These are phyloP conservation scores for Cercophora scortea DNA, from an alignment of 495 filamentous ascomycete species.

Conservation along the genomic window DNA sequence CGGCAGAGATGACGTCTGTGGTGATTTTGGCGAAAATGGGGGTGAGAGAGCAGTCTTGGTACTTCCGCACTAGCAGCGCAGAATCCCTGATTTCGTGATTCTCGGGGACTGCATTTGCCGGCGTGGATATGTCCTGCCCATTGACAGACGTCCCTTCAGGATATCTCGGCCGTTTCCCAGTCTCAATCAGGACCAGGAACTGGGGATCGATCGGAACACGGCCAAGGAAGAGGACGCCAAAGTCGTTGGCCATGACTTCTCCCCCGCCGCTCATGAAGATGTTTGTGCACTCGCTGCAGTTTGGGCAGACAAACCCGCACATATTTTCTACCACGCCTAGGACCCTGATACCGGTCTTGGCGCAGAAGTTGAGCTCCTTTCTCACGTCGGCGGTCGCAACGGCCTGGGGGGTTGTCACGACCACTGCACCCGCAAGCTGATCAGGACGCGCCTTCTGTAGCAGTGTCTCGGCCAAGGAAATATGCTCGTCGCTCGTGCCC, in stretches of 20 bases:
- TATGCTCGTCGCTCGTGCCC: conserved; percentile 95
- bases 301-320: conserved; percentile 92
- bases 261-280: conserved; percentile 88
- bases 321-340: conserved; percentile 96
- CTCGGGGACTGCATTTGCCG: background rate
- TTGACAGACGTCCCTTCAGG: conserved; percentile 42
- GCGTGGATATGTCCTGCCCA: conserved; percentile 34
- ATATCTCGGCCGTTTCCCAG: conserved; percentile 41
- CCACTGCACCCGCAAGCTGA: conserved; percentile 69
- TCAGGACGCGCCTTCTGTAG: conserved; percentile 53
- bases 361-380: conserved; percentile 95
- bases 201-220: conserved; percentile 81
- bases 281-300: conserved; percentile 89
- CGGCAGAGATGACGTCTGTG: conserved; percentile 14
- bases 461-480: conserved; percentile 82
- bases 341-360: conserved; percentile 71
- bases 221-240: conserved; percentile 75
- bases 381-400: conserved; percentile 87
- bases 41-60: conserved; percentile 67
- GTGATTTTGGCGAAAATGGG: conserved; percentile 62
- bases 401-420: conserved; percentile 94
- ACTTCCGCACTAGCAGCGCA: conserved; percentile 65
- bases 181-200: conserved; percentile 47
- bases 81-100: conserved; percentile 33
- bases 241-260: conserved; percentile 80